phyloP scores from a whole-genome alignment of 164 flowering plant species.

The Amborella trichopoda region DNA sequence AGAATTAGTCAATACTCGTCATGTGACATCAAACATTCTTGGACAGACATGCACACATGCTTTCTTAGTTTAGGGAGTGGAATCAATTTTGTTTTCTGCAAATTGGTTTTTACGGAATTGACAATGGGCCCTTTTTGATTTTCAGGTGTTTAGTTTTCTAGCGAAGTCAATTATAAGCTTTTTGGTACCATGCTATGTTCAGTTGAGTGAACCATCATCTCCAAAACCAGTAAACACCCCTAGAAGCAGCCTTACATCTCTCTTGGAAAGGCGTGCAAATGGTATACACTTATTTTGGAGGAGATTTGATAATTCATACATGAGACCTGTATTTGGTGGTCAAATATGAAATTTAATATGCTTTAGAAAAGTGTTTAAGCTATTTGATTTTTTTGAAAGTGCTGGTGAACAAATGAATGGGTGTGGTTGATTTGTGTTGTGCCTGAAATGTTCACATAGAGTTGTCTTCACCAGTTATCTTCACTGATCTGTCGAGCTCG shows the following conservation, averaged over 20 bases:
- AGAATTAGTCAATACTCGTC: not conserved
- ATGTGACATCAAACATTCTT: not conserved
- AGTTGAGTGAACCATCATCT: slow-evolving; percentile 15
- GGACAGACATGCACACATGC: too few species aligned
- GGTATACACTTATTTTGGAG: slow-evolving; percentile 82
- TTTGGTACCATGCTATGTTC: slow-evolving; percentile 31
- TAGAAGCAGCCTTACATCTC: slow-evolving; percentile 53
- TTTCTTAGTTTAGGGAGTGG: too few species aligned
- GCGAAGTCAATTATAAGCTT: slow-evolving; percentile 56
- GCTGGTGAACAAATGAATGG: too few species aligned
- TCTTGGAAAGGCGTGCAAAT: slow-evolving; percentile 63
- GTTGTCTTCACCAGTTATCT: too few species aligned
- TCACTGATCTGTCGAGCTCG: too few species aligned
- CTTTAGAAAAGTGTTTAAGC: too few species aligned
- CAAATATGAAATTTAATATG: slow-evolving; percentile 19
- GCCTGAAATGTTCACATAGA: too few species aligned
- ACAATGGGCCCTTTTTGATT: not conserved
- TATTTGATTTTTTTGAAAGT: too few species aligned
- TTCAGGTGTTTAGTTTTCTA: slow-evolving; percentile 68
- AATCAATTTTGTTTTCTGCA: not conserved
- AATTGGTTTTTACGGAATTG: not conserved
- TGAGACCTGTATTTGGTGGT: slow-evolving; percentile 90
- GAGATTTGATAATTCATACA: slow-evolving; percentile 72
- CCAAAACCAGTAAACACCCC: slow-evolving; percentile 43
- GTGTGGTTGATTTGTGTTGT: too few species aligned